Evolutionary conservation across 176 grass and related monocot genomes (phyloP).

Genomic region (Zea luxurians): DNA sequence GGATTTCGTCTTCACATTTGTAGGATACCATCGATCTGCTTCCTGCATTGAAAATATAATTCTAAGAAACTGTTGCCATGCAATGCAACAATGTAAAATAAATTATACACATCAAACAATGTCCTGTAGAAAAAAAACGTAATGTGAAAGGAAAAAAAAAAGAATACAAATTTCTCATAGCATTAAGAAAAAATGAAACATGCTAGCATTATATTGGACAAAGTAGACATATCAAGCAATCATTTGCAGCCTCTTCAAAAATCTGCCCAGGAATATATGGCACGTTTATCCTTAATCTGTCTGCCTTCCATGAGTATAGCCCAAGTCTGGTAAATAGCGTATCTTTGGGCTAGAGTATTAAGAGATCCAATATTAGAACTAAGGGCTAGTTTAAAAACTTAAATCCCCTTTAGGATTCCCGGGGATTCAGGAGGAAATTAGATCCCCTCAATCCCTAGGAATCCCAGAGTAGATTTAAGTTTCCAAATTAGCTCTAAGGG

Average conservation of each 20-base stretch:
- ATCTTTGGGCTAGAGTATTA: constrained; percentile 1
- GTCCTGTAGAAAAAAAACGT: constrained; percentile 14
- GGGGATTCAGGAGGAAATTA: too few relatives aligned
- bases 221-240: not conserved
- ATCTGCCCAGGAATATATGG: not conserved
- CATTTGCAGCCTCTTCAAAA: constrained; percentile 4
- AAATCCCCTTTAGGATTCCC: too few relatives aligned
- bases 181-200: not conserved
- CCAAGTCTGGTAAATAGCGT: not conserved
- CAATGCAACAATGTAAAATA: constrained; percentile 8
- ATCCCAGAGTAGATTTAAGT: too few relatives aligned
- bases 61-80: not conserved
- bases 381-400: not conserved
- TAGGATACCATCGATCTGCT: not conserved
- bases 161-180: not conserved
- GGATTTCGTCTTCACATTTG: not conserved
- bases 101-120: constrained; percentile 15
- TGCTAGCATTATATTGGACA: constrained; percentile 7
- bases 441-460: too few relatives aligned
- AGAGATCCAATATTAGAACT: not conserved
- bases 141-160: not conserved
- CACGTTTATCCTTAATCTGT: not conserved
- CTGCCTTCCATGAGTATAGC: not conserved
- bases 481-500: too few relatives aligned
- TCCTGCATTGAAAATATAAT: not conserved